Evolutionary conservation across 306 rosid species (phyloP), one percentile per base, ranked within the genome.

Genomic region (Lathyrus aphaca): DNA sequence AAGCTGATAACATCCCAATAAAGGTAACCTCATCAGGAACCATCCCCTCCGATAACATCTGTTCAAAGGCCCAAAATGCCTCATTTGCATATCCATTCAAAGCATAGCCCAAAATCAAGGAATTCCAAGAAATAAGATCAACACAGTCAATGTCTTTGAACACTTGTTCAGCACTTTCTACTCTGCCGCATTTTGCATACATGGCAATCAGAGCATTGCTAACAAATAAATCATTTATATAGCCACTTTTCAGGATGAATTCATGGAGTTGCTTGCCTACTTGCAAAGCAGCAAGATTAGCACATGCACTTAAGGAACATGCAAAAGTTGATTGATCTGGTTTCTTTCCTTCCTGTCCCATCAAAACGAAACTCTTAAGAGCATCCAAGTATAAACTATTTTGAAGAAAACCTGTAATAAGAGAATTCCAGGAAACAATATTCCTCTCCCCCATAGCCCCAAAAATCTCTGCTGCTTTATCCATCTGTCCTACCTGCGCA

Each of bases 101-200:
- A 66, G 98, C 88, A 80, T 82, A 84, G 13, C 96, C 90, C 2
- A 87, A 74, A 76, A 92, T 92, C 81, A 92, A 77, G 66, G 96
- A 87, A 75, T 92, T 92, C 92, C 92, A 87, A 65, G 98, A 87
- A 56, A 92, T 78, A 35, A 89, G 80, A 60, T 92, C 96, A 8
- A 67, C 68, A 18, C 61, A 27, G 45, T 64, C 63, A 35, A 71
- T 83, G 64, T 82, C 89, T 79, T 73, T 60, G 46, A 92, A 92
- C 63, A 86, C 79, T 19, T 71, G 79, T 60, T 83, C 80, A 40
- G 98, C 89, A 70, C 55, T 76, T 35, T 25, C 42, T 8, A 86
- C 70, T 65, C 74, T 69, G 74, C 91, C 95, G 19, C 89, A 81
- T 84, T 89, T 92, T 37, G 89, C 84, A 40, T 92, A 92, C 96